These are phyloP conservation scores for Mycena metata DNA, from an alignment of 768 basidiomycete genomes.

Conservation along the genomic window DNA sequence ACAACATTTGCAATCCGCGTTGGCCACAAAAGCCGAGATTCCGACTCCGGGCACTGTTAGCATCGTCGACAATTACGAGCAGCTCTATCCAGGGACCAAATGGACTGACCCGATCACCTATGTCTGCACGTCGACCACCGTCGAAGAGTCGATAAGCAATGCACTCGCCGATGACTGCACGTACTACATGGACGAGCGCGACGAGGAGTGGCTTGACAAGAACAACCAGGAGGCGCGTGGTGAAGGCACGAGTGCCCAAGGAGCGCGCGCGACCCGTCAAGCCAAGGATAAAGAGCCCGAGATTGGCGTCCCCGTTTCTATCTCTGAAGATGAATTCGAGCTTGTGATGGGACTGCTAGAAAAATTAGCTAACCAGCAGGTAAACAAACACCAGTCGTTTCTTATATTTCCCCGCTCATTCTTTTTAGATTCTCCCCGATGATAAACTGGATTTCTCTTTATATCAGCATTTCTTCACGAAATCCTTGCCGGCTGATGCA, in stretches of 20 bases:
- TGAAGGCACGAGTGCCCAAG: slow-evolving; percentile 87
- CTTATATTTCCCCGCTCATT: background rate
- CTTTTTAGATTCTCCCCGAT: slow-evolving; percentile 70
- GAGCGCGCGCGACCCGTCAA: slow-evolving; percentile 70
- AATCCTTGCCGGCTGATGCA: slow-evolving; percentile 67
- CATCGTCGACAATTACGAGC: slow-evolving; percentile 80
- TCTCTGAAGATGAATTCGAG: slow-evolving; percentile 95
- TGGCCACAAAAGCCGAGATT: slow-evolving; percentile 74
- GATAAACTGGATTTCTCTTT: slow-evolving; percentile 81
- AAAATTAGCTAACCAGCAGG: slow-evolving; percentile 87
- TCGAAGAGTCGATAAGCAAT: slow-evolving; percentile 78
- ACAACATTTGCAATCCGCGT: slow-evolving; percentile 66
- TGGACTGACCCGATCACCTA: slow-evolving; percentile 87
- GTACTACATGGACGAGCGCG: slow-evolving; percentile 97
- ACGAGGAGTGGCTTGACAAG: slow-evolving; percentile 94
- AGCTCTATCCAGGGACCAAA: slow-evolving; percentile 74
- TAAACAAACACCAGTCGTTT: slow-evolving; percentile 85
- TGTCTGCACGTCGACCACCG: slow-evolving; percentile 85
- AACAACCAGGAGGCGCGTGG: slow-evolving; percentile 90
- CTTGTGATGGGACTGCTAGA: slow-evolving; percentile 96
- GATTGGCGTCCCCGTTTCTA: slow-evolving; percentile 67
- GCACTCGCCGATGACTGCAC: slow-evolving; percentile 82
- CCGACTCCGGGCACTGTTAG: slow-evolving; percentile 94
- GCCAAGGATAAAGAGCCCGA: slow-evolving; percentile 91
- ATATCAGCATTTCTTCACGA: too few species aligned